phyloP scores from a whole-genome alignment of 257 asterid genomes.

The Solanum tarapatanum region DNA sequence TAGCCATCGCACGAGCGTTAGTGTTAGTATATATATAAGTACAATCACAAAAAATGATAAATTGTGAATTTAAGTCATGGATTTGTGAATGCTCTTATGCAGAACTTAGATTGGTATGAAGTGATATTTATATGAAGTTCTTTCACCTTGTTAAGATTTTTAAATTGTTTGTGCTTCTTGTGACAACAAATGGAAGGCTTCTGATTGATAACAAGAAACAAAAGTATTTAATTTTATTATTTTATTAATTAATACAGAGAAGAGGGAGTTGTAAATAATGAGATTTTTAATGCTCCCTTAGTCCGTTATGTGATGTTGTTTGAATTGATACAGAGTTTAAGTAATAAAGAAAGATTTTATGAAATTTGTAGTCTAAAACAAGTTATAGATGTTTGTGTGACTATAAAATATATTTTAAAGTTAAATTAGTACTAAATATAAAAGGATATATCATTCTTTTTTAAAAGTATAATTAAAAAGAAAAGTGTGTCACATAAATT shows the following conservation, averaged over 20 bases:
- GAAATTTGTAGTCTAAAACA: too few relatives aligned
- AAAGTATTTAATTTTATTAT: background rate
- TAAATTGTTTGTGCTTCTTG: background rate
- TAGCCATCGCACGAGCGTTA: slow-evolving; percentile 26
- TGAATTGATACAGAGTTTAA: background rate
- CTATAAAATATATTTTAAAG: too few relatives aligned
- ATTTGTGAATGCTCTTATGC: background rate
- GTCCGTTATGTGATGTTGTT: background rate
- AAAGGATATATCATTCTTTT: too few relatives aligned
- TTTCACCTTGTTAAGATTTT: background rate
- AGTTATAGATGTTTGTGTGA: background rate
- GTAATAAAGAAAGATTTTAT: background rate
- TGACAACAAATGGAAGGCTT: background rate
- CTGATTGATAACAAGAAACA: background rate
- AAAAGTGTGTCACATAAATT: too few relatives aligned
- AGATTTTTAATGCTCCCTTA: background rate
- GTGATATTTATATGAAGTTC: background rate
- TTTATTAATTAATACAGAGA: background rate
- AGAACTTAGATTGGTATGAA: background rate
- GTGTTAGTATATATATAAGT: background rate
- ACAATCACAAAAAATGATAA: background rate
- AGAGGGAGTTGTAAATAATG: background rate
- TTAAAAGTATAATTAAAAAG: too few relatives aligned
- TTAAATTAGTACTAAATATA: too few relatives aligned
- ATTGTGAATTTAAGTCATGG: background rate